Evolutionary conservation across 805 yeast species (phyloP), one percentile per base, ranked within the genome.

Genomic region (Lipomyces starkeyi): DNA sequence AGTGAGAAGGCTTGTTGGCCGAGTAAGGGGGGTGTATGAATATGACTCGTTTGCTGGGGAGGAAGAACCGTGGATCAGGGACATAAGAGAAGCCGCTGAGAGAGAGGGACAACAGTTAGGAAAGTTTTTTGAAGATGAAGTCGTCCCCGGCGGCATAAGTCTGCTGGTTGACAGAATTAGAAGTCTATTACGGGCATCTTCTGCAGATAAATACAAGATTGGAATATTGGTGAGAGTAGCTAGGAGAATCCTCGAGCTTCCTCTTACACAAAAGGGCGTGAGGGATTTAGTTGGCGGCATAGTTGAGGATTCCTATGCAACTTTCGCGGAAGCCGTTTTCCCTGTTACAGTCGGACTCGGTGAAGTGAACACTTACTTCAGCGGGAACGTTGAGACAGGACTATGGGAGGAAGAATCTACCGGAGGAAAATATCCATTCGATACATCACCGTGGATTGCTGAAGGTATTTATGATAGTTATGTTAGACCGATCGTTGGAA

Each of bases 321-420:
- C 37, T 14, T 63, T 68, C 32, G 68, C 71, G 17, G 49, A 55
- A 5, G 47, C 37, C 1, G 27, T 68, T 27, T 64, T 64, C 55
- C 37, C 35, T 7, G 32, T 52, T 11, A 27, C 35, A 2, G 49
- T 58, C 7, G 47, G 56, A n/a, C n/a, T 35, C 6, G 58, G 27
- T 14, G 47, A 58, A 11, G 6, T 64, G 22, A 25, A 20, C 2
- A 8, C 34, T 11, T 64, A 32, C 35, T 64, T 68, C 43, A 40
- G 43, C 13, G 52, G 25, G 25, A 14, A 25, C 17, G 52, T 57
- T 17, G 64, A 60, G 8, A 59, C 53, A 2, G 62, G 40, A 13
- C 9, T 64, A 32, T 68, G 71, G 71, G 71, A 68, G 37, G 64
- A 58, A 55, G 71, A 64, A 13, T 17, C 63, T 1, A 43, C 52